Evolutionary conservation across 331 rosid genomes (phyloP).

Genomic region (Cucumis variabilis): DNA sequence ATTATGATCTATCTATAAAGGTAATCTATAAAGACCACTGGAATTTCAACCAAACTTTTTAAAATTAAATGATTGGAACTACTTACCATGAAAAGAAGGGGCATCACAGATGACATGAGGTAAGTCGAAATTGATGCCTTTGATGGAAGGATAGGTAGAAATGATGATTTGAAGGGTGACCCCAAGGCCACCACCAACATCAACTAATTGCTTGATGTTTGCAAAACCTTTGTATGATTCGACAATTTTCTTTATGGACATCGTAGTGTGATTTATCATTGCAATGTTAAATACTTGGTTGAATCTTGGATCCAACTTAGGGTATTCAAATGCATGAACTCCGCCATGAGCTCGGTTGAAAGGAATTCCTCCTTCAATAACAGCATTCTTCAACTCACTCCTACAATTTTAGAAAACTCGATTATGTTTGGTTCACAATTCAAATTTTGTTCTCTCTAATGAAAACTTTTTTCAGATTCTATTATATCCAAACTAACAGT

Average conservation of each 20-base stretch:
- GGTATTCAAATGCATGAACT: neutral
- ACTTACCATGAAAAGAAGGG: conserved; percentile 35
- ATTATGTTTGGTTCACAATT: too few relatives aligned
- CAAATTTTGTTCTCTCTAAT: too few relatives aligned
- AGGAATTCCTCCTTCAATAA: conserved; percentile 41
- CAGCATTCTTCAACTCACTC: conserved; percentile 16
- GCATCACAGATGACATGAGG: conserved; percentile 52
- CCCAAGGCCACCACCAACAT: conserved; percentile 66
- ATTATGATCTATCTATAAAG: too few relatives aligned
- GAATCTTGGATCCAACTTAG: neutral
- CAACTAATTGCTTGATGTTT: conserved; percentile 38
- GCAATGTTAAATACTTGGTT: neutral
- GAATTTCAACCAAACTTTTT: too few relatives aligned
- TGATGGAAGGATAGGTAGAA: conserved; percentile 42
- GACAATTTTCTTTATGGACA: conserved; percentile 40
- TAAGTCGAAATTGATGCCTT: conserved; percentile 54
- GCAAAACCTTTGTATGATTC: conserved; percentile 49
- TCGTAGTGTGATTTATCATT: neutral
- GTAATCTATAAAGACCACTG: too few relatives aligned
- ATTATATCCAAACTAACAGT: too few relatives aligned
- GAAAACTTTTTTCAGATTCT: too few relatives aligned
- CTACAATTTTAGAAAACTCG: neutral
- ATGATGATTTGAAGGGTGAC: conserved; percentile 43
- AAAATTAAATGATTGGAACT: neutral
- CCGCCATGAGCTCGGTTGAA: conserved; percentile 17